Evolutionary conservation across 164 flowering plant species (phyloP).

Genomic region (Vitis labrusca): DNA sequence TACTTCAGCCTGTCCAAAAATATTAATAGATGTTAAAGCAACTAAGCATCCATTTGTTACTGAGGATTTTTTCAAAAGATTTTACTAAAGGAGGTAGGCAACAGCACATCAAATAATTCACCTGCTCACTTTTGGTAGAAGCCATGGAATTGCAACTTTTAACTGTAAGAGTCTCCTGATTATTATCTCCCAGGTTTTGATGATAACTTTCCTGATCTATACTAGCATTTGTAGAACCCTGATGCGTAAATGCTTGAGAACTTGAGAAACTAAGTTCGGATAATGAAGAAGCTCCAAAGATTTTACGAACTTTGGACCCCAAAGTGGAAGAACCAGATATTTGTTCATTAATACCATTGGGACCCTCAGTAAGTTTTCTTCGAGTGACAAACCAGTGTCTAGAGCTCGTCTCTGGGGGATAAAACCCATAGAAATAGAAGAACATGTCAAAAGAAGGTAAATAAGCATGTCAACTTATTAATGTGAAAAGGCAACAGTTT

Average conservation of each 20-base stretch:
- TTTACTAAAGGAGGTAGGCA: not conserved
- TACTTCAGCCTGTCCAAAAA: constrained; percentile 43
- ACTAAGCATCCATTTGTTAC: not conserved
- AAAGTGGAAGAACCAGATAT: constrained; percentile 14
- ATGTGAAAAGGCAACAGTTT: not conserved
- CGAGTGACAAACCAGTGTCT: constrained; percentile 8
- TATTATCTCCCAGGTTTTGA: constrained; percentile 19
- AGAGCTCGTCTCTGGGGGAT: constrained; percentile 27
- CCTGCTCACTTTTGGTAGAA: constrained; percentile 36
- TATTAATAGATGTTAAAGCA: not conserved
- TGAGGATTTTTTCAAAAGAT: not conserved
- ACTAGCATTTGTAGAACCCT: constrained; percentile 9
- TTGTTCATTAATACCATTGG: constrained; percentile 8
- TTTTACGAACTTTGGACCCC: constrained; percentile 10
- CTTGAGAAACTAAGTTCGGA: constrained; percentile 13
- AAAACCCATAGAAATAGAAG: not conserved
- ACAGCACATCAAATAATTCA: constrained; percentile 8
- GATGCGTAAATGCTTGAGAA: constrained; percentile 23
- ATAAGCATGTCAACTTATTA: not conserved
- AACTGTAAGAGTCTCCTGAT: constrained; percentile 7
- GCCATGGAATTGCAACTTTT: constrained; percentile 10
- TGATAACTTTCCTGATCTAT: constrained; percentile 8
- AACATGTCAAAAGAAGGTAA: constrained; percentile 1
- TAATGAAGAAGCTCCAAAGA: constrained; percentile 10
- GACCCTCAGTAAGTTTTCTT: constrained; percentile 10